Conservation (phyloP, 345 rosid species). For the Schrenkiella parvula region DNA sequence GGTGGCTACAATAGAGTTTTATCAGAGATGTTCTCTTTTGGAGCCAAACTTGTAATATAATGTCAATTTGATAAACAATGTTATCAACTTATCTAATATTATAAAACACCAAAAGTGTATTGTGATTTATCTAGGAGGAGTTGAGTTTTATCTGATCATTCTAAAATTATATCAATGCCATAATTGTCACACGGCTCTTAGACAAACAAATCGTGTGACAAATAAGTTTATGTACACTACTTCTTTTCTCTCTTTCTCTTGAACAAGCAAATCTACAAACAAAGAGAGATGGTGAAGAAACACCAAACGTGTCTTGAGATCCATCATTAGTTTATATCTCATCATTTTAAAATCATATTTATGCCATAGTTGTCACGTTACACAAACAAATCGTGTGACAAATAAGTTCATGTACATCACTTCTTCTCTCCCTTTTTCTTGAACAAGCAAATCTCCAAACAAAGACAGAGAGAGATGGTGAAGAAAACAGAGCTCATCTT, state of each 20-base stretch:
- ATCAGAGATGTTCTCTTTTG: conserved; percentile 17
- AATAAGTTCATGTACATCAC: background rate
- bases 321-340: no score
- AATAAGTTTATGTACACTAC: background rate
- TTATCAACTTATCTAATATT: no score
- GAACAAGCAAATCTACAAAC: background rate
- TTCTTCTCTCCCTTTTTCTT: background rate
- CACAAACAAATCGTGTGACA: conserved; percentile 4
- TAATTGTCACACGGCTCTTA: background rate
- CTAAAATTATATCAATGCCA: no score
- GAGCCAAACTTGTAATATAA: background rate
- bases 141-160: no score
- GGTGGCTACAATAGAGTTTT: conserved; percentile 22
- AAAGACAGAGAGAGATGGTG: background rate
- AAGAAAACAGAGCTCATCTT: conserved; percentile 27
- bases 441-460: background rate
- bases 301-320: no score
- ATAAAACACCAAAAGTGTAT: no score
- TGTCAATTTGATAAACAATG: background rate
- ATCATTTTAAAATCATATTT: no score
- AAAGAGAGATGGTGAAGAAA: conserved; percentile 13
- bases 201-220: conserved; percentile 5
- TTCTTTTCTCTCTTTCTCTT: background rate
- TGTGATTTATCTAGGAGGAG: no score
- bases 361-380: no score